Evolutionary conservation across 805 yeast genomes (phyloP), one percentile per base, ranked within the genome.

Genomic region (Yarrowia keelungensis): DNA sequence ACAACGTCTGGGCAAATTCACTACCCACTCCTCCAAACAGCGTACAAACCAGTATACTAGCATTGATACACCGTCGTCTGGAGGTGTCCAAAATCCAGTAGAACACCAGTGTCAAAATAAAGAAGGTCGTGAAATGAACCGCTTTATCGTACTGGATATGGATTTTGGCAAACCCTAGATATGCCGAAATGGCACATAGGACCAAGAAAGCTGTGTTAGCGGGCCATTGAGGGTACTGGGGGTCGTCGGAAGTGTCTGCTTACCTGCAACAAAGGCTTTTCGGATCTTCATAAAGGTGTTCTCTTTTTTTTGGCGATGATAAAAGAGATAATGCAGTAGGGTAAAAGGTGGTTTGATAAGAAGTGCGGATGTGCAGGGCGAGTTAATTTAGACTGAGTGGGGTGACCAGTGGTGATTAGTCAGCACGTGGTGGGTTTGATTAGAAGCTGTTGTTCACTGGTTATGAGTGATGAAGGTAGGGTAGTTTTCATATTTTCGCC

Each of bases 1-100:
- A 72, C 32, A 78, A 67, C 14, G 73, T 71, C 70, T 81, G 83
- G 5, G 72, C 71, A 58, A 79, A 73, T 71, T 81, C 83, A 2
- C 82, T 78, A 8, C 80, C 81, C 43, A 80, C 71, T 12, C 82
- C 79, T n/a, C 79, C 82, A 10, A 74, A 43, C 10, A 73, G 51
- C 35, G 78, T 71, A 67, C 81, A 79, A 5, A 76, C 78, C 15
- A 75, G 54, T 14, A 77, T 43, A 4, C 83, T 78, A 19, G 77
- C 68, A 41, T 79, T 74, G 54, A 77, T 74, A 16, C 79, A 74
- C 22, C 81, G 73, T 59, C 77, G 74, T 12, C 83, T 74, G 4
- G 79, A 70, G 9, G 79, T 71, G 68, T 81, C 83, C 7, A 81
- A 69, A 26, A 79, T 73, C 84, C 84, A 81, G 76, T 81, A 81